These are phyloP conservation scores for Scutellaria galericulata DNA, from an alignment of 257 asterid species.

Conservation along the genomic window DNA sequence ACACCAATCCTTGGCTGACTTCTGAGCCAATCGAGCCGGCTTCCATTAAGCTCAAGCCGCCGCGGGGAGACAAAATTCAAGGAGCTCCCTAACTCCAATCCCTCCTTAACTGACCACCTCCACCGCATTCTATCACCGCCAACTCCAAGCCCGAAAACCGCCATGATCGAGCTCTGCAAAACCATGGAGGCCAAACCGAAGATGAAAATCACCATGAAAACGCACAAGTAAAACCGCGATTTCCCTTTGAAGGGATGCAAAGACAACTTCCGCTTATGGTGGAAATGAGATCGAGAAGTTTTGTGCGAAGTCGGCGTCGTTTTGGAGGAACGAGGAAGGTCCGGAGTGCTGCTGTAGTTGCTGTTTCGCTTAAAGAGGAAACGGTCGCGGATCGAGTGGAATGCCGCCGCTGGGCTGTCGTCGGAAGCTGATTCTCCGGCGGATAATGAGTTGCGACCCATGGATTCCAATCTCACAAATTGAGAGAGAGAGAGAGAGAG, in stretches of 20 bases:
- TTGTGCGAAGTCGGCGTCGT: conserved; percentile 48
- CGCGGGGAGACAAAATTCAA: conserved; percentile 60
- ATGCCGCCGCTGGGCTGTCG: conserved; percentile 49
- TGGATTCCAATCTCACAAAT: conserved; percentile 39
- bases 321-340: conserved; percentile 48
- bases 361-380: conserved; percentile 67
- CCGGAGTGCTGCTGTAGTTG: conserved; percentile 31
- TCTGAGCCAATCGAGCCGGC: conserved; percentile 69
- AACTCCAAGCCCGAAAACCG: conserved; percentile 64
- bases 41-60: conserved; percentile 46
- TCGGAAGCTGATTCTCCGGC: conserved; percentile 55
- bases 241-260: conserved; percentile 51
- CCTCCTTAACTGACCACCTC: conserved; percentile 79
- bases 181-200: conserved; percentile 82
- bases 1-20: conserved; percentile 75
- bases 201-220: conserved; percentile 59
- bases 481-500: conserved; percentile 1
- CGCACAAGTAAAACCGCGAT: conserved; percentile 69
- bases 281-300: conserved; percentile 76
- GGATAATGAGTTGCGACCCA: conserved; percentile 51
- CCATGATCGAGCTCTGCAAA: conserved; percentile 86
- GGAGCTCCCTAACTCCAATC: conserved; percentile 79
- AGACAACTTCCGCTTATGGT: conserved; percentile 52
- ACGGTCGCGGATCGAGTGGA: conserved; percentile 88
- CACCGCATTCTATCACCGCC: conserved; percentile 61